phyloP scores from a whole-genome alignment of 345 rosid genomes.

The Populus ilicifolia region DNA sequence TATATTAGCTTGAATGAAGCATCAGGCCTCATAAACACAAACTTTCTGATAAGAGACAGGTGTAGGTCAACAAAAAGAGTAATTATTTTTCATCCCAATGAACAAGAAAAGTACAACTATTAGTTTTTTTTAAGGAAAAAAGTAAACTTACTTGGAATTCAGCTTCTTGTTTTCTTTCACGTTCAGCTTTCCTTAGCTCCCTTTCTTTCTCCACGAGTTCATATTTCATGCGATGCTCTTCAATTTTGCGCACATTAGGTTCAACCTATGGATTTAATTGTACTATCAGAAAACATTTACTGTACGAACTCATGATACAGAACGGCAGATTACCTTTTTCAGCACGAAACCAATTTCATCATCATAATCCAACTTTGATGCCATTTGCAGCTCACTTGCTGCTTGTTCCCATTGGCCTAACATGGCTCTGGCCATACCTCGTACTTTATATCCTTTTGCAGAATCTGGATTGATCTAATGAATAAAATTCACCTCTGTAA shows the following conservation, averaged over 20 bases:
- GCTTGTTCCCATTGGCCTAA: conserved; percentile 81
- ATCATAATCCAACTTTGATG: conserved; percentile 78
- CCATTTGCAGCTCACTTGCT: conserved; percentile 69
- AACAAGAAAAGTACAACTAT: background rate
- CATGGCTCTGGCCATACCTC: conserved; percentile 77
- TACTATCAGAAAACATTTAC: background rate
- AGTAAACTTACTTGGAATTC: conserved; percentile 47
- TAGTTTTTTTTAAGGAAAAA: background rate
- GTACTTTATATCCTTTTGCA: conserved; percentile 79
- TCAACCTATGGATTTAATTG: conserved; percentile 54
- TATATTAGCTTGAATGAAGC: background rate
- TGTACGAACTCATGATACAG: background rate
- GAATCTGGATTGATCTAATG: conserved; percentile 78
- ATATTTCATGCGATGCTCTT: conserved; percentile 72
- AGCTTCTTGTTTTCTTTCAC: conserved; percentile 41
- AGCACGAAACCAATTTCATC: conserved; percentile 64
- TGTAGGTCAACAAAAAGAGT: background rate
- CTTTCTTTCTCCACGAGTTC: conserved; percentile 62
- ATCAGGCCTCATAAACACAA: background rate
- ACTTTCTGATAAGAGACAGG: too few relatives aligned
- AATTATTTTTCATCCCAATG: background rate
- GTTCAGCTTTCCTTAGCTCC: conserved; percentile 49
- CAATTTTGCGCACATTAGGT: conserved; percentile 65
- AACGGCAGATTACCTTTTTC: conserved; percentile 51
- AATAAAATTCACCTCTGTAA: conserved; percentile 4